A percentile compares a stretch with the other conserved stretches of the same genome.
Conservation (phyloP, 441 rosid genomes). For the Adansonia gregorii region DNA sequence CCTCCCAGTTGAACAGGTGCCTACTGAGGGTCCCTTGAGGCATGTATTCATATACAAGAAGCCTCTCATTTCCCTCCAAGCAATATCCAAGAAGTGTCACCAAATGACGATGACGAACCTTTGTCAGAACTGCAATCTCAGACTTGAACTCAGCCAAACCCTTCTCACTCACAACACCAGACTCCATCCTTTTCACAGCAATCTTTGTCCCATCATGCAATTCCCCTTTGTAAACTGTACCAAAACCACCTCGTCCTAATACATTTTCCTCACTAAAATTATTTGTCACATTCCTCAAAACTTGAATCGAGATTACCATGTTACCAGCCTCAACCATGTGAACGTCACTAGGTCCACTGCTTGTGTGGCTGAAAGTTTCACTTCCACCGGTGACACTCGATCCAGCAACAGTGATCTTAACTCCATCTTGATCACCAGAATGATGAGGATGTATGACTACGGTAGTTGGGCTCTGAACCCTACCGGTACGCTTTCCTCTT, state of each 20-base stretch:
- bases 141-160: slow-evolving; percentile 49
- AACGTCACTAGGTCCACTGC: slow-evolving; percentile 32
- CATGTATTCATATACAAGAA: slow-evolving; percentile 41
- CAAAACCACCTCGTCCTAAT: slow-evolving; percentile 55
- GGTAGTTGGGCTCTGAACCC: slow-evolving; percentile 43
- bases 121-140: slow-evolving; percentile 54
- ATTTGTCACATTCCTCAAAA: slow-evolving; percentile 45
- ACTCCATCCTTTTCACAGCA: slow-evolving; percentile 56
- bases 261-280: slow-evolving; percentile 40
- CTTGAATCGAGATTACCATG: slow-evolving; percentile 49
- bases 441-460: slow-evolving; percentile 42
- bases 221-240: slow-evolving; percentile 50
- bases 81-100: slow-evolving; percentile 51
- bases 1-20: slow-evolving; percentile 46
- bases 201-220: slow-evolving; percentile 54
- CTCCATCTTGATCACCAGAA: slow-evolving; percentile 41
- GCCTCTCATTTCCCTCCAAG: slow-evolving; percentile 47
- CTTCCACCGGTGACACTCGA: slow-evolving; percentile 33
- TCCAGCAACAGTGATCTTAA: slow-evolving; percentile 35
- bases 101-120: slow-evolving; percentile 55
- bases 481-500: slow-evolving; percentile 33
- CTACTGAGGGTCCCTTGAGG: slow-evolving; percentile 47
- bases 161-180: slow-evolving; percentile 41
- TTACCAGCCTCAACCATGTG: slow-evolving; percentile 50
- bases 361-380: slow-evolving; percentile 29